phyloP scores from a whole-genome alignment of 441 rosid species.

The Syzygium syzygioides region DNA sequence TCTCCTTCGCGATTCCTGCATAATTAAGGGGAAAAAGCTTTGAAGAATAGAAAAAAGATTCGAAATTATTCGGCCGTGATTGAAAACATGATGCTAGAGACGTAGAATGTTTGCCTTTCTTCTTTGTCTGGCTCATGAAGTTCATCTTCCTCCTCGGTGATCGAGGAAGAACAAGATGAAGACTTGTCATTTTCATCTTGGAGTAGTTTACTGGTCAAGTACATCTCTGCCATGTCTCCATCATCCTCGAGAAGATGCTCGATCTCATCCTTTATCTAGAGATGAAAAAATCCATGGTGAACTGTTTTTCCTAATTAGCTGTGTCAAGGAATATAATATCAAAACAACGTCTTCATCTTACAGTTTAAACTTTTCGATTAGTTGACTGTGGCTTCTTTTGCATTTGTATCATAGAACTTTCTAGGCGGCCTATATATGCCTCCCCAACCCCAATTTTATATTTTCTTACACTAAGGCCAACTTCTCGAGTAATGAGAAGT shows the following conservation, averaged over 20 bases:
- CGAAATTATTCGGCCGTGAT: not conserved
- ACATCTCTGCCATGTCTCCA: slow-evolving; percentile 95
- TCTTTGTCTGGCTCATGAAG: slow-evolving; percentile 34
- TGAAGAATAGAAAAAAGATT: not conserved
- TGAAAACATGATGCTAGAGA: not conserved
- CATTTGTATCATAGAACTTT: not conserved
- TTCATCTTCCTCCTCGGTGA: slow-evolving; percentile 34
- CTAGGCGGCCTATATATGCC: not conserved
- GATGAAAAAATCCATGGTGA: not conserved
- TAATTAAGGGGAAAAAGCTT: not conserved
- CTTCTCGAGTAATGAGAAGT: not conserved
- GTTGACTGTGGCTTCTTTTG: not conserved
- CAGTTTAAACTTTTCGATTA: not conserved
- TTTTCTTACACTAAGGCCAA: not conserved
- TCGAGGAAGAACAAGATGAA: slow-evolving; percentile 37
- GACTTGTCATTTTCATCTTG: slow-evolving; percentile 47
- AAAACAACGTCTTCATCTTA: not conserved
- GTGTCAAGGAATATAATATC: not conserved
- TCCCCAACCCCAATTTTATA: not conserved
- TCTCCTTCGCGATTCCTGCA: not conserved
- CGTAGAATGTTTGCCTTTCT: slow-evolving; percentile 25
- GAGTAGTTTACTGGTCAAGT: slow-evolving; percentile 60
- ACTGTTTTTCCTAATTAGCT: not conserved
- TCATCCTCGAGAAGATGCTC: slow-evolving; percentile 85
- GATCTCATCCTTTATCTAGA: slow-evolving; percentile 71